phyloP scores from a whole-genome alignment of 352 stramenopile species.

The Globisporangium mamillatum region DNA sequence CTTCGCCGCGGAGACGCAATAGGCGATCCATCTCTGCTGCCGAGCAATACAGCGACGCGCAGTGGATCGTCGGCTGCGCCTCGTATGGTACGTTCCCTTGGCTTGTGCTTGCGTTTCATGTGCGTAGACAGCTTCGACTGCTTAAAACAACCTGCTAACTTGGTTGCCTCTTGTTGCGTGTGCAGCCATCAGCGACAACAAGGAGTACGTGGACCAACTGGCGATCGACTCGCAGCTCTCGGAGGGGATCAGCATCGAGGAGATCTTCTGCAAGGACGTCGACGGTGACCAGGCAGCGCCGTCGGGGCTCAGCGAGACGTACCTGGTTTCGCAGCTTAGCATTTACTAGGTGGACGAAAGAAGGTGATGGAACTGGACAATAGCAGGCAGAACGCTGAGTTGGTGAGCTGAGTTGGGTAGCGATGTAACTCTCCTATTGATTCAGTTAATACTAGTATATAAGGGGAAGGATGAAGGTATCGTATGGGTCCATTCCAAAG shows the following conservation, averaged over 20 bases:
- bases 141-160: neutral
- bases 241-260: conserved; percentile 51
- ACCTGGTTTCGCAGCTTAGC: conserved; percentile 17
- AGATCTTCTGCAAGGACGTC: conserved; percentile 48
- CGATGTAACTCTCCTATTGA: neutral
- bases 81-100: conserved; percentile 55
- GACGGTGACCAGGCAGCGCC: neutral
- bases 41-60: conserved; percentile 47
- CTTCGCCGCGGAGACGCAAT: conserved; percentile 31
- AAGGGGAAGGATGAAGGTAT: conserved; percentile 1
- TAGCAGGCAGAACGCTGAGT: neutral
- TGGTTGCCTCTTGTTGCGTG: neutral
- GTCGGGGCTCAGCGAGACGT: conserved; percentile 10
- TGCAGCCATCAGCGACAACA: conserved; percentile 77
- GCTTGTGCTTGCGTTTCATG: neutral
- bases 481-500: neutral
- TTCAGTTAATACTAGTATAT: conserved; percentile 16
- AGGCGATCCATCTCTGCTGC: conserved; percentile 34
- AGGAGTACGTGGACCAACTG: conserved; percentile 73
- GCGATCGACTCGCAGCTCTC: conserved; percentile 76
- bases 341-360: conserved; percentile 4
- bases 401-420: neutral
- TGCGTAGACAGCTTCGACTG: too few species aligned
- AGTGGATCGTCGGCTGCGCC: conserved; percentile 67
- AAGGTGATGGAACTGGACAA: neutral